Percentiles rank a stretch among this genome's conserved stretches.
Evolutionary conservation across 2,329 filamentous ascomycete species (phyloP).

Genomic region (Stemphylium beticola): DNA sequence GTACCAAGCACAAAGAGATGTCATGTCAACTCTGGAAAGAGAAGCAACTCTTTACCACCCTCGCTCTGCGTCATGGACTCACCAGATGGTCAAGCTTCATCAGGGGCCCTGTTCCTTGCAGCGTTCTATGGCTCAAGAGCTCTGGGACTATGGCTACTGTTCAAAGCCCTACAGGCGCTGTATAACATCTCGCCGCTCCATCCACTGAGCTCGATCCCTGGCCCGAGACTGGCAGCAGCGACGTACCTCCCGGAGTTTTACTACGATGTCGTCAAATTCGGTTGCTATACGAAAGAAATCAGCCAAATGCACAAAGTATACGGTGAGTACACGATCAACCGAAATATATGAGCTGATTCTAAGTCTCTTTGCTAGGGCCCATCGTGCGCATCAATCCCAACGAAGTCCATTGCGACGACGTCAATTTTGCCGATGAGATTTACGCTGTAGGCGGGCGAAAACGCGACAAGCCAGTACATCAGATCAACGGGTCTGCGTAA

Average conservation of each 20-base stretch:
- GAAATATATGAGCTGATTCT: background rate
- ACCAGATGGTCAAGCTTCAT: background rate
- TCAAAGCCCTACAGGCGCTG: constrained; percentile 21
- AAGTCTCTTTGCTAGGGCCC: constrained; percentile 25
- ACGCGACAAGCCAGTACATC: constrained; percentile 33
- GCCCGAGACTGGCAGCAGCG: constrained; percentile 44
- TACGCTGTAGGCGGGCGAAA: constrained; percentile 36
- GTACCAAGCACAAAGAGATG: no score
- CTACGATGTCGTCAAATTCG: constrained; percentile 42
- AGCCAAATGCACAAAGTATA: constrained; percentile 47
- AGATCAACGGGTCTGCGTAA: constrained; percentile 36
- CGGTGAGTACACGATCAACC: constrained; percentile 21
- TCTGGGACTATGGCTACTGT: constrained; percentile 20
- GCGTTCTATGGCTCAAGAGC: constrained; percentile 6
- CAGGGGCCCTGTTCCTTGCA: background rate
- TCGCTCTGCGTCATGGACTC: background rate
- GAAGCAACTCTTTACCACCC: background rate
- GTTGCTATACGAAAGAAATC: constrained; percentile 44
- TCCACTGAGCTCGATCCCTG: constrained; percentile 40
- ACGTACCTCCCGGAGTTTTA: constrained; percentile 47
- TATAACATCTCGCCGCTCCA: constrained; percentile 39
- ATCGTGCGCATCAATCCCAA: constrained; percentile 44
- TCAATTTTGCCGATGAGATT: constrained; percentile 37
- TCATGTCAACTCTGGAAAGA: no score
- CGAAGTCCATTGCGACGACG: constrained; percentile 42